Conservation (phyloP, 1,284 basidiomycete genomes). For the Leccinum variabile region DNA sequence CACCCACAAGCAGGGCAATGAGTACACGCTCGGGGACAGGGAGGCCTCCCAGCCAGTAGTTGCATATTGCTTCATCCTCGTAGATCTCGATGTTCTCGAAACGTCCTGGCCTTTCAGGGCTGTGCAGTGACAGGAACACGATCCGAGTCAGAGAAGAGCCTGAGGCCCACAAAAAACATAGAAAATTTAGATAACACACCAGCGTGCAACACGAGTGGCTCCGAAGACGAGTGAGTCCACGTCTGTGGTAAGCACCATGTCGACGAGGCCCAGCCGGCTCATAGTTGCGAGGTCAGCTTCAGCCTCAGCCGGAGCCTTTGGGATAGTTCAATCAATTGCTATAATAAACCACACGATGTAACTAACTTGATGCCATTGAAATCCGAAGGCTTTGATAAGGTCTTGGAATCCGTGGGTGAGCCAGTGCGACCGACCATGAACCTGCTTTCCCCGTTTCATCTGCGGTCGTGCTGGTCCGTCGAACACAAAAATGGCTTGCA, state of each 20-base stretch:
- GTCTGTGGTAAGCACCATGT: background rate
- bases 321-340: background rate
- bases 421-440: background rate
- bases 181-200: background rate
- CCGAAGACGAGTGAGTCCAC: background rate
- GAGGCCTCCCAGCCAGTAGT: background rate
- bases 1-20: background rate
- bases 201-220: background rate
- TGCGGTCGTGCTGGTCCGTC: background rate
- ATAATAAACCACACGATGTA: no score
- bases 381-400: background rate
- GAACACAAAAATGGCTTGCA: background rate
- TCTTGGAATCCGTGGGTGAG: background rate
- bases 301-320: background rate
- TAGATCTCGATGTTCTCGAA: background rate
- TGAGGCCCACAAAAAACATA: no score
- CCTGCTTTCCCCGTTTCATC: background rate
- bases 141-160: no score
- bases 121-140: background rate
- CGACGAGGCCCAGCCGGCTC: background rate
- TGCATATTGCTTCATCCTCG: background rate
- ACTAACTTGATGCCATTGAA: background rate
- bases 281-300: background rate
- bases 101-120: background rate
- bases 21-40: background rate